Evolutionary conservation across 768 basidiomycete species (phyloP).

Genomic region (Suillus occidentalis): DNA sequence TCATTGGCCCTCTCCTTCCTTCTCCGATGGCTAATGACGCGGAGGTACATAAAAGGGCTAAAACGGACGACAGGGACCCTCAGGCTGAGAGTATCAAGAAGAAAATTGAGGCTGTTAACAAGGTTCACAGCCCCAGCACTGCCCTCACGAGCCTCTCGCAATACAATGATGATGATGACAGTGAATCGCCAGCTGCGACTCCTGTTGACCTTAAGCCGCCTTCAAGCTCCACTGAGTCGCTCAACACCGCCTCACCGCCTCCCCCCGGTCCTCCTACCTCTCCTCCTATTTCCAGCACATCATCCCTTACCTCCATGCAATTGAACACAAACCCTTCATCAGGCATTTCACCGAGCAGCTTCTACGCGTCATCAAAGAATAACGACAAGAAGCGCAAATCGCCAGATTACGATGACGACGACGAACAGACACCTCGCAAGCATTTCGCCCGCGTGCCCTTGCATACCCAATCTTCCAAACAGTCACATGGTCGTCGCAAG

Average conservation of each 20-base stretch:
- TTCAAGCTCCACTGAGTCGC: slow-evolving; percentile 21
- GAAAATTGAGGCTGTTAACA: slow-evolving; percentile 47
- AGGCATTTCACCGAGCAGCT: slow-evolving; percentile 35
- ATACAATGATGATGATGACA: slow-evolving; percentile 42
- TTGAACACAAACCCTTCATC: slow-evolving; percentile 22
- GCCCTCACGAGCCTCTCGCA: slow-evolving; percentile 40
- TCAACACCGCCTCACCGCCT: slow-evolving; percentile 32
- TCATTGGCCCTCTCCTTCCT: slow-evolving; percentile 70
- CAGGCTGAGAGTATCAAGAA: slow-evolving; percentile 52
- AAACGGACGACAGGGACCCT: slow-evolving; percentile 43
- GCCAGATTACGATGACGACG: slow-evolving; percentile 31
- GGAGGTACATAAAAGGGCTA: slow-evolving; percentile 11
- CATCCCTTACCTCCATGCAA: slow-evolving; percentile 17
- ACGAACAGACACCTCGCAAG: slow-evolving; percentile 20
- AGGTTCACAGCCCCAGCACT: slow-evolving; percentile 26
- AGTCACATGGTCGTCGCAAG: slow-evolving; percentile 22
- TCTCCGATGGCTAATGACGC: slow-evolving; percentile 35
- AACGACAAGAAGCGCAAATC: slow-evolving; percentile 44
- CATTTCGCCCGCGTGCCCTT: slow-evolving; percentile 21
- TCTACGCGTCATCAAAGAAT: slow-evolving; percentile 34
- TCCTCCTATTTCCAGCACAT: slow-evolving; percentile 29
- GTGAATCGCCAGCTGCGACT: slow-evolving; percentile 20
- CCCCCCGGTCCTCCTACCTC: slow-evolving; percentile 35
- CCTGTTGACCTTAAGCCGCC: slow-evolving; percentile 18
- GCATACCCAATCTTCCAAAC: slow-evolving; percentile 26